phyloP scores from a whole-genome alignment of 805 yeast species.

The Candida manassasensis region DNA sequence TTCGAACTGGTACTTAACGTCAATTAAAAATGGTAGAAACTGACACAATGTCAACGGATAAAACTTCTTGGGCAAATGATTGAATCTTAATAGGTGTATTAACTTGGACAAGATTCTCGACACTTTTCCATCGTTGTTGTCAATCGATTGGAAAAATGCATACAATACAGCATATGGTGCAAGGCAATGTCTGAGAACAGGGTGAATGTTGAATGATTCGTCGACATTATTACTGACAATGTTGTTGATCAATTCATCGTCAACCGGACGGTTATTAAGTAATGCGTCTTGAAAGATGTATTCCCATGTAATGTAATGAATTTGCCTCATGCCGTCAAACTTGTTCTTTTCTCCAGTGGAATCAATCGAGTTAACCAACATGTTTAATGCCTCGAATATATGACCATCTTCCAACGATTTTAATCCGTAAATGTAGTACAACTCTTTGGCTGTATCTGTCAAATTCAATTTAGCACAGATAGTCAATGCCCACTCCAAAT shows the following conservation, averaged over 20 bases:
- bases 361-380: conserved; percentile 62
- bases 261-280: conserved; percentile 46
- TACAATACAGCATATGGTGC: conserved; percentile 67
- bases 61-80: conserved; percentile 43
- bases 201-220: conserved; percentile 36
- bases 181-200: conserved; percentile 61
- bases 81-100: conserved; percentile 43
- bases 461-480: conserved; percentile 65
- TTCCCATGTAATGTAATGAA: conserved; percentile 52
- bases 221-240: conserved; percentile 37
- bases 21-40: conserved; percentile 36
- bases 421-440: conserved; percentile 48
- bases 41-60: conserved; percentile 48
- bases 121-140: conserved; percentile 13
- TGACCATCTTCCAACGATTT: conserved; percentile 50
- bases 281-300: conserved; percentile 57
- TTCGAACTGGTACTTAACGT: conserved; percentile 13
- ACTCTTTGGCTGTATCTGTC: conserved; percentile 50
- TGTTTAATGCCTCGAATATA: conserved; percentile 57
- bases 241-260: conserved; percentile 54
- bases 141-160: conserved; percentile 39
- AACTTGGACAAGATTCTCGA: conserved; percentile 39
- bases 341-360: conserved; percentile 12
- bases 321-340: conserved; percentile 36
- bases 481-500: conserved; percentile 72